Base-by-base conservation (phyloP, 345 rosid genomes). In the Populus euphratica region DNA sequence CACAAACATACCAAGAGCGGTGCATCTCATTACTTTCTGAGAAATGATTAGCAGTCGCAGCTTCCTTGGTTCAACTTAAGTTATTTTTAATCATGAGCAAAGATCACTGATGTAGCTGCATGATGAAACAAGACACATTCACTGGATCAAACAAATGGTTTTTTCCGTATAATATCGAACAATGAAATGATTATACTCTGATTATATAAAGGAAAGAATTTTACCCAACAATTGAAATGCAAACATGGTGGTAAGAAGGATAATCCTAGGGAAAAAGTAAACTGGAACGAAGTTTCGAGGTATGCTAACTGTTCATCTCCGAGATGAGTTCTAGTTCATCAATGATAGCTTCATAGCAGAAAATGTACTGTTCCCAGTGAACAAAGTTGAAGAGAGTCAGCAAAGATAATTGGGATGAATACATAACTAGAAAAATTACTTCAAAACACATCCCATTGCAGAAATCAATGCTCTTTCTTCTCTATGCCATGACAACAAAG, bases 291-390 rank as follows among this genome's bases (percentile, higher is more conserved):
- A 27, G 20, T 69, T 27, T 65, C 9, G 59, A 62, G 47, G n/a
- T 52, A 72, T 33, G 59, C 49, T 79, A 77, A 13, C 23, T n/a
- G 33, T 52, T 82, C 67, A 29, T 39, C 18, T 41, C 77, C 18
- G 73, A 70, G 76, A 87, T 80, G 27, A 96, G 79, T 77, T 88
- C 90, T 81, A 93, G 73, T 81, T 93, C 96, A 77, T 93, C 94
- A 33, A 88, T 76, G 63, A 93, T 85, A 0, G 90, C 98, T 10
- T 77, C 72, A 85, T 93, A 86, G 90, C 98, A 93, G 86, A 93
- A 96, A 38, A 72, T 35, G 73, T 88, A 93, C 88, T 93, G 99
- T 29, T 92, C 97, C 99, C 93, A 76, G 2, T 13, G 69, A 44
- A 56, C 62, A 74, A 56, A 14, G 13, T 9, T 47, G 64, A 62